These are phyloP conservation scores for Penicillium malachiteum DNA, from an alignment of 495 filamentous ascomycete species.

Conservation along the genomic window DNA sequence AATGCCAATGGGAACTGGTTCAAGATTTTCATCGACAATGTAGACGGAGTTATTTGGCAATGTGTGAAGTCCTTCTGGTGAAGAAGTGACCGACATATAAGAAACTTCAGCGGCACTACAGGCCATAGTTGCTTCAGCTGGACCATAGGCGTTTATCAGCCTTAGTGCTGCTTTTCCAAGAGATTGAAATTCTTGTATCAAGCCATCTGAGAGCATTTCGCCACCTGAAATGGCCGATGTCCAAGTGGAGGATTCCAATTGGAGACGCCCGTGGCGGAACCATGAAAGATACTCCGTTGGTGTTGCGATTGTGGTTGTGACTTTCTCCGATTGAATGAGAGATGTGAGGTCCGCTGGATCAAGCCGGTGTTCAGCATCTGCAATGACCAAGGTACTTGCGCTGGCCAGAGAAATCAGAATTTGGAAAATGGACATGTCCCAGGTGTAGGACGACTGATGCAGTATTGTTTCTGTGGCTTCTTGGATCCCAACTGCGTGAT, in stretches of 20 bases:
- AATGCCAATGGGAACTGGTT: conserved; percentile 40
- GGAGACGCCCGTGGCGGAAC: conserved; percentile 28
- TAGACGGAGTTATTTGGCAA: conserved; percentile 47
- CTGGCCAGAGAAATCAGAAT: conserved; percentile 30
- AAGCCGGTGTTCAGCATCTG: conserved; percentile 19
- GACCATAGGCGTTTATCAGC: conserved; percentile 36
- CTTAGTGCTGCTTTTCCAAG: conserved; percentile 19
- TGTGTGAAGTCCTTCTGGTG: conserved; percentile 22
- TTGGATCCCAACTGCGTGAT: conserved; percentile 13
- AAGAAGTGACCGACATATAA: conserved; percentile 1
- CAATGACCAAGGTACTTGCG: conserved; percentile 34
- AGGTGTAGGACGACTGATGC: conserved; percentile 44
- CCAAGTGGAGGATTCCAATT: conserved; percentile 2
- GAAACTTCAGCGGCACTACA: conserved; percentile 19
- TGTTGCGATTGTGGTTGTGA: conserved; percentile 40
- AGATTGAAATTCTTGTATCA: conserved; percentile 20
- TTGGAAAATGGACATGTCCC: conserved; percentile 39
- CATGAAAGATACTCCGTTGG: conserved; percentile 42
- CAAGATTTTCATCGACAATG: conserved; percentile 42
- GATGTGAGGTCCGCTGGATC: conserved; percentile 32
- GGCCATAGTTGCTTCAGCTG: conserved; percentile 28
- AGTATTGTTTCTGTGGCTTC: conserved; percentile 28
- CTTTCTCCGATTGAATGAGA: conserved; percentile 28
- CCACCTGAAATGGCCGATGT: conserved; percentile 17
- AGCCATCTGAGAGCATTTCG: conserved; percentile 13